Conservation (phyloP, 495 filamentous ascomycete genomes). For the Haplographium delicatum region DNA sequence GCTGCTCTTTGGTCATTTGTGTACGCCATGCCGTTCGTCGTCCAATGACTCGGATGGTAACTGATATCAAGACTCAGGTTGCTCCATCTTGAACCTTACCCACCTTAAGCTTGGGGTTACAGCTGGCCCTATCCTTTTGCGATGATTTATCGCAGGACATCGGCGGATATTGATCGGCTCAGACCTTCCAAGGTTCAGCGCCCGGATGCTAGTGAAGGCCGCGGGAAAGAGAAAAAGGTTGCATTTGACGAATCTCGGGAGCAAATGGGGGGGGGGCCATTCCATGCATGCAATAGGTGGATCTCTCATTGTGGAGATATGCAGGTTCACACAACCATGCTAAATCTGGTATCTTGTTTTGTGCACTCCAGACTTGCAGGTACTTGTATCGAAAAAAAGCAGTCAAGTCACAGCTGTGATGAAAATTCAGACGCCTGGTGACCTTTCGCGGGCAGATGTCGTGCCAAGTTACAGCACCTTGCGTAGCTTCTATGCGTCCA, state of each 20-base stretch:
- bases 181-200: neutral
- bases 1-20: neutral
- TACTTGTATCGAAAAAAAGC: neutral
- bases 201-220: neutral
- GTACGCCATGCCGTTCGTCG: neutral
- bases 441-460: neutral
- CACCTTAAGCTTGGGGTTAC: neutral
- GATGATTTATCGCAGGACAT: neutral
- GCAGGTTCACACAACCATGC: constrained; percentile 6
- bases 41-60: too few relatives aligned
- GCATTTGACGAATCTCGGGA: neutral
- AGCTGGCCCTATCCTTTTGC: neutral
- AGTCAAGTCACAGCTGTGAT: neutral
- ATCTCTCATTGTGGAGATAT: neutral
- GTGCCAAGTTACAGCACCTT: neutral
- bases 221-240: neutral
- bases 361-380: neutral
- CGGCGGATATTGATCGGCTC: neutral
- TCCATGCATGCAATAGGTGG: neutral
- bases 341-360: neutral
- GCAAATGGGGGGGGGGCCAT: neutral
- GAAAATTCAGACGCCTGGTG: neutral
- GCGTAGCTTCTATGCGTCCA: neutral
- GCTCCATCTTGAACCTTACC: too few relatives aligned
- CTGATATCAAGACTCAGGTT: neutral